Base-by-base conservation (phyloP, 176 grass and related monocot genomes). In the Juncus inflexus region DNA sequence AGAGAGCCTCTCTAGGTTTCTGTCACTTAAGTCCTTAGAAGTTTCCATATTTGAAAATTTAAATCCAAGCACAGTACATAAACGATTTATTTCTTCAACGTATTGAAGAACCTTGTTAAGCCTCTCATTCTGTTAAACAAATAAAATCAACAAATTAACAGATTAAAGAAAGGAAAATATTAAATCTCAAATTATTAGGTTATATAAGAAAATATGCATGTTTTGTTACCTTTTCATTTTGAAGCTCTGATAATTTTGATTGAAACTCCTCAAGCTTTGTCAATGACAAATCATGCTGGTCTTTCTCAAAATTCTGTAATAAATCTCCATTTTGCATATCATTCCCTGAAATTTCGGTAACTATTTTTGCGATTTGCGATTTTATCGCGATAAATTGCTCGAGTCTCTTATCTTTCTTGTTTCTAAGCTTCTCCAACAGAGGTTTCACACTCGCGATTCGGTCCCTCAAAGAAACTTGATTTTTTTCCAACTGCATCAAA, bases 311-410 rank as follows among this genome's bases (percentile, higher is more conserved):
- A 40, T 63, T 77, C 14, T 12, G 9, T 9, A 58, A 76, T 70
- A 28, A 28, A 28, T 81, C 61, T 9, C 81, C 76, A 74, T 57
- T 52, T 52, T 70, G 72, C 60, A 66, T 64, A 74, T 12, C 71
- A 42, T 42, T 70, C 56, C 87, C 85, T 55, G 64, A 79, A 69
- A 99, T 86, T 63, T 90, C 88, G 67, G 80, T 78, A 62, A 81
- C 86, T 77, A 99, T 91, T 74, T 86, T 91, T 62, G 80, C 80
- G 36, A 99, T 99, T 74, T 92, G 94, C 8, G 64, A 89, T 64
- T 74, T 78, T 61, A 99, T 41, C 70, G 84, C 77, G 61, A 83
- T 77, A 58, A 99, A 84, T 41, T 86, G 80, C 68, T 76, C 89
- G 52, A 86, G 60, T 68, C 94, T 78, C 37, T 99, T 85, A 71